Base-by-base conservation (phyloP, 148 eudicot species). In the Nepenthes gracilis region DNA sequence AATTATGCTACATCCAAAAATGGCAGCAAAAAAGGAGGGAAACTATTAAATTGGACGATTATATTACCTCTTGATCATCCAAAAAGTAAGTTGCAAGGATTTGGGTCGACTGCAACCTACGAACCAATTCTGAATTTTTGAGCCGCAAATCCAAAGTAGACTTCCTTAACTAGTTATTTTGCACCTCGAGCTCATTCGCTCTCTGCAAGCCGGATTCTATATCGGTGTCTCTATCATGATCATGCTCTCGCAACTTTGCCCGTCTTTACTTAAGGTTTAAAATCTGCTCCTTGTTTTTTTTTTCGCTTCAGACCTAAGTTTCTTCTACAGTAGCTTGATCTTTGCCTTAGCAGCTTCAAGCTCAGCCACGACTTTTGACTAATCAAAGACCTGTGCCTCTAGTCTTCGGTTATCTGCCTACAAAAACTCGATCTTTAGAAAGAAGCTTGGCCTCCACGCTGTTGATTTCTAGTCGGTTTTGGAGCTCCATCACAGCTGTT, bases 261-360 rank as follows among this genome's bases (percentile, higher is more conserved):
- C 84, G 94, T 68, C 80, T 80, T 61, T 88, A 74, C 64, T 85
- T 76, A 67, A 85, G 83, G 43, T 73, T 64, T 40, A 82, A 63
- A 43, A 88, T 80, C 63, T 78, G 85, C 38, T 80, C 90, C 56
- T 78, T 88, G 64, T 23, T 23, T 75, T 82, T 10, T 79, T 79
- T 55, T 83, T 86, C 7, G 82, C 73, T 38, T 82, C 94, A 48
- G 61, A 60, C 69, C 78, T 82, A 47, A 92, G 77, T 55, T 82
- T 92, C 79, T 74, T 80, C 78, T 69, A 82, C 36, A 88, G 74
- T 65, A 68, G 38, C 74, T 75, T 92, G 58, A 85, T 86, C 64
- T 83, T 82, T 8, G 72, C 79, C 70, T 77, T 81, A 32, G 96
- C 88, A 55, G 80, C 79, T 63, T 92, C 98, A 36, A 92, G 90